Evolutionary conservation across 148 eudicot genomes (phyloP), one percentile per base, ranked within the genome.

Genomic region (Fagopyrum homotropicum): DNA sequence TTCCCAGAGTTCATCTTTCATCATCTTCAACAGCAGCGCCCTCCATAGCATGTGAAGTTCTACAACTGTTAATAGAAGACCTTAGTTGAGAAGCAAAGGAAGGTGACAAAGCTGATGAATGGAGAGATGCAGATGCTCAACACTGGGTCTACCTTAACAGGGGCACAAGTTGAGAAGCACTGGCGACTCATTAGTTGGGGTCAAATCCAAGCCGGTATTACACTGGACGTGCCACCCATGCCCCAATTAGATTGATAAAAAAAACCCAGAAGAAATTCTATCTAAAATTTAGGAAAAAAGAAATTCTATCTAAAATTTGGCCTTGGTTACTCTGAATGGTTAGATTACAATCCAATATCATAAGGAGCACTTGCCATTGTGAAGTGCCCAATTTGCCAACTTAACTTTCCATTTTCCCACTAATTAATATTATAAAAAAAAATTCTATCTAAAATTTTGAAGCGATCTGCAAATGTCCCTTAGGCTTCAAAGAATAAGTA

Each of bases 161-260:
- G 98, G 4, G 98, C 98, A 71, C 82, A 92, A 72, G 93, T 95
- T 8, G 98, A 95, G 85, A 90, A 90, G 86, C 98, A 95, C 73
- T 95, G 98, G 97, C 93, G 98, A 52, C 87, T 95, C 5, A 95
- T 92, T 19, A 97, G 98, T 3, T 95, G 98, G 98, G 98, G 98
- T 46, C 92, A 92, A 78, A 95, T 95, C 83, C 97, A 92, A 79
- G 92, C 91, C 9, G 98, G 98, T 72, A 83, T 50, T 4, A 90
- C 96, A 1, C 87, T 95, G 3, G 96, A 95, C 43, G 85, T 92
- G 78, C 98, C 98, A 69, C 88, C 93, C n/a, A 35, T 86, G 88
- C 76, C 93, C 98, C n/a, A 82, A 92, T 55, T 83, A 93, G 79
- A 4, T 2, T 80, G 81, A 78, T 76, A 60, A n/a, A 55, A 46